Evolutionary conservation across 2,329 filamentous ascomycete species (phyloP), one percentile per base, ranked within the genome.

Genomic region (Fusarium bactridioides): DNA sequence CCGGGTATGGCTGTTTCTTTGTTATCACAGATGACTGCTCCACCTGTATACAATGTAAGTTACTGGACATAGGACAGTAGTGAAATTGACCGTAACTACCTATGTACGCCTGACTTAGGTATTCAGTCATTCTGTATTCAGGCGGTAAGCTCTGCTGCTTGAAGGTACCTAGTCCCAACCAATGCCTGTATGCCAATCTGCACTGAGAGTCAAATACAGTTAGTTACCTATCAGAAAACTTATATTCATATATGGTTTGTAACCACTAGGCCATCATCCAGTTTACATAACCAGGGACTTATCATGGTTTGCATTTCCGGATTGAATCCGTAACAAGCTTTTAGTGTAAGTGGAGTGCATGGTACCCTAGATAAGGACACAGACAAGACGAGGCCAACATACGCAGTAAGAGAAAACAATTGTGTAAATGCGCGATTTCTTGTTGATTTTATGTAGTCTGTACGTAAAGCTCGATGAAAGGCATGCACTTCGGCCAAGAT

Each of bases 301-400:
- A 21, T 45, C 23, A 21, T 25, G 19, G 31, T 35, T 27, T 50
- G 18, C 44, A 64, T 68, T 29, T 43, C 69, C 69, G 69, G 47
- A n/a, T 56, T 72, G 58, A 58, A 55, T 43, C 69, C 69, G 60
- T 29, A 15, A 61, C 45, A 43, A 48, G 16, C 45, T 37, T 33
- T 12, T 27, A 27, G 47, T 61, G 29, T 56, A 27, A 53, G 57
- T 70, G 51, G 41, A 56, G 38, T 51, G 51, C 16, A n/a, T 40
- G 53, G 57, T 55, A 38, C 50, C 31, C 33, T 37, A 60, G 40
- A 48, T 41, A 45, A 59, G 37, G 40, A 56, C 50, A 50, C 44
- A 25, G 59, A 51, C 37, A 56, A 61, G 23, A 37, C 18, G 50
- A 51, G 21, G 16, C 19, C 33, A 23, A 18, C 45, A 21, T 69